Conservation (phyloP, 352 stramenopile genomes). For the Paralagenidium karlingii region DNA sequence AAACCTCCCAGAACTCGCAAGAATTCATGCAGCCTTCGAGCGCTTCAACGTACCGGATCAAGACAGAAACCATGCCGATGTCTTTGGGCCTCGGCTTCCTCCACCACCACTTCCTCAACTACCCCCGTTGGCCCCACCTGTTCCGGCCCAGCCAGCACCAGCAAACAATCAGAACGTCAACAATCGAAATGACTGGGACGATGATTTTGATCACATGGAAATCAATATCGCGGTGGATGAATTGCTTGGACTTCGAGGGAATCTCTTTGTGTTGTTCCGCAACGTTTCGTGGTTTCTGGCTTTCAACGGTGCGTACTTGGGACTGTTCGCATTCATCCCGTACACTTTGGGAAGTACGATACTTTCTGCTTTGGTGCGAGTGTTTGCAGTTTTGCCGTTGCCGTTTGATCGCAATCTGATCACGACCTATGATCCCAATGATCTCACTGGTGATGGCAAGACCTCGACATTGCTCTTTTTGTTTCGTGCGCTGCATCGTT, state of each 20-base stretch:
- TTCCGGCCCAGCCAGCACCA: constrained; percentile 6
- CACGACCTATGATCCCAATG: neutral
- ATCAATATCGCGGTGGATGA: constrained; percentile 96
- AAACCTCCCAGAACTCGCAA: too few species aligned
- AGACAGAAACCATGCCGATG: neutral
- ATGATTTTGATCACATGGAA: constrained; percentile 88
- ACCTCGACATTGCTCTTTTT: constrained; percentile 22
- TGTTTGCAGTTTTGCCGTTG: constrained; percentile 36
- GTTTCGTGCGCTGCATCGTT: constrained; percentile 35
- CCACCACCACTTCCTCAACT: too few species aligned
- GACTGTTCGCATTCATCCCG: constrained; percentile 93
- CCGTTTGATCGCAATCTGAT: constrained; percentile 8
- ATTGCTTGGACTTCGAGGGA: constrained; percentile 92
- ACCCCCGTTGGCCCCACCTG: neutral
- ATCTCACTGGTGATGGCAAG: constrained; percentile 4
- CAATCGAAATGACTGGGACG: constrained; percentile 55
- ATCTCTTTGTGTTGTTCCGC: constrained; percentile 87
- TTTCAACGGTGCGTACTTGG: constrained; percentile 96
- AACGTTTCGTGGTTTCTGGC: constrained; percentile 96
- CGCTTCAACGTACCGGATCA: neutral
- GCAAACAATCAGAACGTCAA: constrained; percentile 13
- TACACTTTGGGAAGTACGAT: constrained; percentile 89
- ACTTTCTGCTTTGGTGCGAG: constrained; percentile 51
- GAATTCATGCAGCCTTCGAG: neutral
- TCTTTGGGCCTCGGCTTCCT: too few species aligned